Percentiles rank a stretch among this genome's conserved stretches.
These are phyloP conservation scores for Rhynchosporium secalis DNA, from an alignment of 2,329 filamentous ascomycete genomes.

Conservation along the genomic window DNA sequence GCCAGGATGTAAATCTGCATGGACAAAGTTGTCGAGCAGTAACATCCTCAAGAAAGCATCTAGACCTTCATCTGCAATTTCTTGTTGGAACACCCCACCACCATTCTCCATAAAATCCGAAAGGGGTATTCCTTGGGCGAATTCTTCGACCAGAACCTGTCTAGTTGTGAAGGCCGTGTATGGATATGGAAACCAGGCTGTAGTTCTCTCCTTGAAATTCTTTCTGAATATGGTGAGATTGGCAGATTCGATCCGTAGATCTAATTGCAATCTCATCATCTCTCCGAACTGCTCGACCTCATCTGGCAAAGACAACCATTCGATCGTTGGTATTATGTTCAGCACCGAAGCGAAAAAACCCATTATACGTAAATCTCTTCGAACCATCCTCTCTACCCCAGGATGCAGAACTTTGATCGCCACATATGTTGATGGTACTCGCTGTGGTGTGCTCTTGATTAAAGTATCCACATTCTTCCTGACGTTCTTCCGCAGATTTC, in stretches of 20 bases:
- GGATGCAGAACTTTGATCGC: constrained; percentile 96
- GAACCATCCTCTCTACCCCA: constrained; percentile 82
- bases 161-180: constrained; percentile 91
- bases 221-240: constrained; percentile 86
- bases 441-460: constrained; percentile 80
- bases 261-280: constrained; percentile 98
- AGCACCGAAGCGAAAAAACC: constrained; percentile 81
- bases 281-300: constrained; percentile 93
- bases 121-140: constrained; percentile 89
- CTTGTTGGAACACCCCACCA: constrained; percentile 87
- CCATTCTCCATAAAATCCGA: constrained; percentile 89
- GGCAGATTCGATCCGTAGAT: constrained; percentile 89
- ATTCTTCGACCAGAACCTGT: constrained; percentile 91
- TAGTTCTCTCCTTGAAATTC: constrained; percentile 85
- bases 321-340: constrained; percentile 87
- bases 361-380: constrained; percentile 94
- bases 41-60: constrained; percentile 97
- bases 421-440: constrained; percentile 88
- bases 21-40: constrained; percentile 94
- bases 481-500: constrained; percentile 67
- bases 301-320: constrained; percentile 95
- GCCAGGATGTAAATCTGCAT: constrained; percentile 92
- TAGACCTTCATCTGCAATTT: constrained; percentile 91
- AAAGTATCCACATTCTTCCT: constrained; percentile 80
- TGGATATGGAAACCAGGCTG: constrained; percentile 95